A percentile compares a stretch with the other conserved stretches of the same genome.
phyloP scores from a whole-genome alignment of 345 rosid species.

The Heritiera fomes region DNA sequence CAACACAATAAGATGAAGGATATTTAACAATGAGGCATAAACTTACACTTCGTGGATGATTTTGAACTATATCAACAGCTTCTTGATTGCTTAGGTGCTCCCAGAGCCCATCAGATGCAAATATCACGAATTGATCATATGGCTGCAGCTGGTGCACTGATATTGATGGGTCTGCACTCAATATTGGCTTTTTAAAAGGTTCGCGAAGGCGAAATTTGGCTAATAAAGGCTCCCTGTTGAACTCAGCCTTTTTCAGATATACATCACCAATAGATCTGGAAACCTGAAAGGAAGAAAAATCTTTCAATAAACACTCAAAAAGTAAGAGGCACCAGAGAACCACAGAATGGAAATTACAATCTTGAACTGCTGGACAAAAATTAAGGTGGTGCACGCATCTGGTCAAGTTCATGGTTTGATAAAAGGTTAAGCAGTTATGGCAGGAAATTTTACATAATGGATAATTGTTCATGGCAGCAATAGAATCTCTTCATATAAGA shows the following conservation, averaged over 20 bases:
- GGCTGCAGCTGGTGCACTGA: slow-evolving; percentile 65
- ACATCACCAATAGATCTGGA: slow-evolving; percentile 89
- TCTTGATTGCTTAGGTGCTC: slow-evolving; percentile 82
- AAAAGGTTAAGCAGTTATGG: background rate
- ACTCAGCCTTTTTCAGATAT: slow-evolving; percentile 77
- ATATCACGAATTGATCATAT: slow-evolving; percentile 66
- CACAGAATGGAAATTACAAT: background rate
- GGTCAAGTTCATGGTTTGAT: background rate
- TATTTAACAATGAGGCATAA: background rate
- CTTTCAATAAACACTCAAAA: slow-evolving; percentile 15
- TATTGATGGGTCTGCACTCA: slow-evolving; percentile 76
- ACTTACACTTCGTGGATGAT: slow-evolving; percentile 59
- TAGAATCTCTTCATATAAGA: background rate
- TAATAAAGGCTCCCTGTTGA: slow-evolving; percentile 76
- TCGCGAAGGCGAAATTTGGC: slow-evolving; percentile 68
- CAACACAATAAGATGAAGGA: background rate
- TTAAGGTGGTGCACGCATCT: background rate
- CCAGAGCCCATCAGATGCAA: slow-evolving; percentile 90
- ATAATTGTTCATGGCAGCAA: background rate
- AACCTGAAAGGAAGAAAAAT: slow-evolving; percentile 40
- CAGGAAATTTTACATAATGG: background rate
- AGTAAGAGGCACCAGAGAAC: slow-evolving; percentile 14
- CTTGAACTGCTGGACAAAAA: background rate
- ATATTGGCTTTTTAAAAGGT: slow-evolving; percentile 61
- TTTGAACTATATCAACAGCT: slow-evolving; percentile 75